Evolutionary conservation across 2,329 filamentous ascomycete genomes (phyloP).

Genomic region (Claviceps sp.): DNA sequence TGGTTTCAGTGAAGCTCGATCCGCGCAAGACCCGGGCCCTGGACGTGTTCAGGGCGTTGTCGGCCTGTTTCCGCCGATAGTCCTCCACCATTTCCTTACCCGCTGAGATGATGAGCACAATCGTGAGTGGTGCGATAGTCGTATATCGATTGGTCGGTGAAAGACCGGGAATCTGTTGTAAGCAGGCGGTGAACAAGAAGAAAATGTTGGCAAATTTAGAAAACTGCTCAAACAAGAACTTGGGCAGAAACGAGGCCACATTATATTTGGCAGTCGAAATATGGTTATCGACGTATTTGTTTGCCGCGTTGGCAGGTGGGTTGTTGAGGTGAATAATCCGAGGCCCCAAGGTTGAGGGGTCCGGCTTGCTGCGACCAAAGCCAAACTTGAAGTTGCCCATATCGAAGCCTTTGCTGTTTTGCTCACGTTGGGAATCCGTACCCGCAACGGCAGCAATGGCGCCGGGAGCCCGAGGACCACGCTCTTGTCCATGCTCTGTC

Average conservation of each 20-base stretch:
- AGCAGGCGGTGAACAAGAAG: slow-evolving; percentile 89
- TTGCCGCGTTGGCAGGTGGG: slow-evolving; percentile 73
- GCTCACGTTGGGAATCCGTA: slow-evolving; percentile 26
- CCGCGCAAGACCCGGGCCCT: slow-evolving; percentile 74
- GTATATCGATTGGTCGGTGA: slow-evolving; percentile 94
- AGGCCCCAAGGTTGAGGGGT: slow-evolving; percentile 83
- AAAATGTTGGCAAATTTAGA: slow-evolving; percentile 98
- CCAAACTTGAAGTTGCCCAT: slow-evolving; percentile 81
- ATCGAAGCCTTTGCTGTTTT: slow-evolving; percentile 46
- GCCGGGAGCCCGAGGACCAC: slow-evolving; percentile 26
- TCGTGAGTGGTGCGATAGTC: slow-evolving; percentile 82
- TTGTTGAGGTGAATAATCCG: slow-evolving; percentile 95
- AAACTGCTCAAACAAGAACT: slow-evolving; percentile 96
- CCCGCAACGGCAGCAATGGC: neutral
- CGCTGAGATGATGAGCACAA: slow-evolving; percentile 88
- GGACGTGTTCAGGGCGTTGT: slow-evolving; percentile 77
- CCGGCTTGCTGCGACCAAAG: slow-evolving; percentile 69
- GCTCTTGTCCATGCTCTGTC: slow-evolving; percentile 54
- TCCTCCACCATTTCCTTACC: slow-evolving; percentile 92
- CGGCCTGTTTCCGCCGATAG: slow-evolving; percentile 75
- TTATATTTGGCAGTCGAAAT: slow-evolving; percentile 98
- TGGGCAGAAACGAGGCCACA: slow-evolving; percentile 78
- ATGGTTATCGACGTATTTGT: slow-evolving; percentile 93
- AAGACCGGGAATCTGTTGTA: slow-evolving; percentile 91
- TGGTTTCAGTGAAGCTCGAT: slow-evolving; percentile 70